phyloP scores from a whole-genome alignment of 164 flowering plant species.

The Aristolochia californica region DNA sequence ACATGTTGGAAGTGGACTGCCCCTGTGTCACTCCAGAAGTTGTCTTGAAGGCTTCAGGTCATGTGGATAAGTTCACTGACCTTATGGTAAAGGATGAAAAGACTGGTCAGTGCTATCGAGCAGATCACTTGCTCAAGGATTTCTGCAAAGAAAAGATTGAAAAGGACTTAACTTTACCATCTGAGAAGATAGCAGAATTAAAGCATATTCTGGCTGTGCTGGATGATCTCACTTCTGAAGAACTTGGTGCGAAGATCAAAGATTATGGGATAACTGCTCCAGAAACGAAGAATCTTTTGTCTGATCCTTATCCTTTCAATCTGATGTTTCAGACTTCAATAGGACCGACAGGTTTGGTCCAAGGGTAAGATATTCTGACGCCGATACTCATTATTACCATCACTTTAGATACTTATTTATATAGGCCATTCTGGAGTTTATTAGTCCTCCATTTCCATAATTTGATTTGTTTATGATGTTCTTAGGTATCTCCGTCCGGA shows the following conservation, averaged over 20 bases:
- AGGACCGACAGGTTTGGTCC: conserved; percentile 78
- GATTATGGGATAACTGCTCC: conserved; percentile 91
- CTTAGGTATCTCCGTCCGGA: conserved; percentile 95
- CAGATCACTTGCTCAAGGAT: conserved; percentile 91
- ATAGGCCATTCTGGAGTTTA: too few species aligned
- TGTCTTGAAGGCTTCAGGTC: conserved; percentile 97
- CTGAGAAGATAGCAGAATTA: conserved; percentile 65
- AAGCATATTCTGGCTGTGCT: conserved; percentile 67
- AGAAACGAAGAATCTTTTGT: conserved; percentile 84
- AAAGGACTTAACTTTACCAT: conserved; percentile 52
- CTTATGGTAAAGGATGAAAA: conserved; percentile 98
- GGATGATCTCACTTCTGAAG: conserved; percentile 80
- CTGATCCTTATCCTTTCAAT: conserved; percentile 95
- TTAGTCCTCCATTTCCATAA: not conserved
- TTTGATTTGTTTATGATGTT: not conserved
- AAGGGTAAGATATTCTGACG: conserved; percentile 42
- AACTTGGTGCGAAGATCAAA: conserved; percentile 82
- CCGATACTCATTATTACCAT: too few species aligned
- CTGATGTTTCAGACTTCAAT: conserved; percentile 95
- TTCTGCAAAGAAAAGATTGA: conserved; percentile 86
- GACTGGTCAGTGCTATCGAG: conserved; percentile 85
- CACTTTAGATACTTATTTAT: too few species aligned
- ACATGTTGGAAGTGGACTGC: conserved; percentile 96
- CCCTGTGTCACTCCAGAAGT: conserved; percentile 95
- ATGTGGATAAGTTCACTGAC: conserved; percentile 95